Evolutionary conservation across 192 early-diverging fungal species (phyloP).

Genomic region (Entrophospora sp.): DNA sequence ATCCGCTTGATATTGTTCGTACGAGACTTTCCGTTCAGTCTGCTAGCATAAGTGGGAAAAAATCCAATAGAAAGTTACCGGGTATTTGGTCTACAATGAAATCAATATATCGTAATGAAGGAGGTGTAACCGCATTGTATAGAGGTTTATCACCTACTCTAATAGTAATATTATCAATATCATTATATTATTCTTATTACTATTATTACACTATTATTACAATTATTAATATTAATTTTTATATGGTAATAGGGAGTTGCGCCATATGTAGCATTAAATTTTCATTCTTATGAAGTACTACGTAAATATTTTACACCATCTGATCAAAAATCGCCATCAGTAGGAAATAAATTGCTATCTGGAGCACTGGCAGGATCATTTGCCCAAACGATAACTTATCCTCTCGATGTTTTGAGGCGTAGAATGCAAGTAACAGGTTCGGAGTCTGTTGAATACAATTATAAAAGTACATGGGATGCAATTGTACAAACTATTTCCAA

Average conservation of each 20-base stretch:
- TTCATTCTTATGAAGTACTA: slow-evolving; percentile 70
- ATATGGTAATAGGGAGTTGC: slow-evolving; percentile 47
- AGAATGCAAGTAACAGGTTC: slow-evolving; percentile 72
- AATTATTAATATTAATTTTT: slow-evolving; percentile 19
- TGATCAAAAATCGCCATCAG: slow-evolving; percentile 50
- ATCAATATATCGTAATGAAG: slow-evolving; percentile 57
- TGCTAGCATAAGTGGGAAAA: slow-evolving; percentile 41
- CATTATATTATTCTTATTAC: no score
- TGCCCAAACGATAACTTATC: slow-evolving; percentile 77
- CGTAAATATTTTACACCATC: slow-evolving; percentile 57
- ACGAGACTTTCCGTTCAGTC: slow-evolving; percentile 70
- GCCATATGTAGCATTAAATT: slow-evolving; percentile 75
- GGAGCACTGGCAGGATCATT: slow-evolving; percentile 71
- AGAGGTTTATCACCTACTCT: slow-evolving; percentile 66
- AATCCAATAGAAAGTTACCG: slow-evolving; percentile 44
- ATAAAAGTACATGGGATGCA: slow-evolving; percentile 64
- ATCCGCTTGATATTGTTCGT: slow-evolving; percentile 69
- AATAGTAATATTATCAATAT: slow-evolving; percentile 27
- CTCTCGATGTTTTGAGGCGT: slow-evolving; percentile 67
- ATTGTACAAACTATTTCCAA: slow-evolving; percentile 42
- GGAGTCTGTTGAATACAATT: slow-evolving; percentile 59
- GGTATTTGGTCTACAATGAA: slow-evolving; percentile 59
- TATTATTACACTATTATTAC: no score
- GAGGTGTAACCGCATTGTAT: slow-evolving; percentile 62
- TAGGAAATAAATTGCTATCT: slow-evolving; percentile 52